These are phyloP conservation scores for Hypsizygus ulmarius DNA, from an alignment of 1,284 basidiomycete species.

Conservation along the genomic window DNA sequence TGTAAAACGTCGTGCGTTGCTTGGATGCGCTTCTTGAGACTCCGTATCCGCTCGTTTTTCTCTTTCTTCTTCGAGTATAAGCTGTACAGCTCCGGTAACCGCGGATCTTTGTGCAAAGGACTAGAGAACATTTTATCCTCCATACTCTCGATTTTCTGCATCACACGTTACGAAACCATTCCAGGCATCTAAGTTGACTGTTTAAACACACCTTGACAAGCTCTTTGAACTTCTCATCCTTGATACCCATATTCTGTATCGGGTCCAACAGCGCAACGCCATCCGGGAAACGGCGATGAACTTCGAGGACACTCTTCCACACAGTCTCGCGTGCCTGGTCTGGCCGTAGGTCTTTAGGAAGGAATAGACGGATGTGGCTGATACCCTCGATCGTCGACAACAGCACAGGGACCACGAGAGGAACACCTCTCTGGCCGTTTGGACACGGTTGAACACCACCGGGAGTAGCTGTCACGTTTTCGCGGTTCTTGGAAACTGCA, in stretches of 20 bases:
- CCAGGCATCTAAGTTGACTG: too few relatives aligned
- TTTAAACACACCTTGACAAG: constrained; percentile 71
- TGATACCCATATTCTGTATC: constrained; percentile 94
- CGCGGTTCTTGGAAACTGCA: constrained; percentile 60
- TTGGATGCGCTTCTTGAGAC: constrained; percentile 82
- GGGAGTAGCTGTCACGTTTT: constrained; percentile 53
- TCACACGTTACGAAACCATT: too few relatives aligned
- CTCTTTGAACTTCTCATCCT: constrained; percentile 89
- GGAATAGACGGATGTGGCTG: constrained; percentile 82
- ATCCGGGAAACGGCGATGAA: constrained; percentile 85
- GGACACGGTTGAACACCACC: constrained; percentile 76
- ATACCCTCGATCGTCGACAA: constrained; percentile 86
- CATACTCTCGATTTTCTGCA: constrained; percentile 85
- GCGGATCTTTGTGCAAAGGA: constrained; percentile 71
- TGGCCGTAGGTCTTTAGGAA: constrained; percentile 88
- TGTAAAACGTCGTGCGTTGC: constrained; percentile 92
- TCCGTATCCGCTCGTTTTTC: constrained; percentile 67
- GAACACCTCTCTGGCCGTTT: constrained; percentile 70
- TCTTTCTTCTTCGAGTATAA: constrained; percentile 79
- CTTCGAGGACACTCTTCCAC: constrained; percentile 90
- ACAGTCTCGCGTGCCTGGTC: constrained; percentile 76
- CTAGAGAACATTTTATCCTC: constrained; percentile 80
- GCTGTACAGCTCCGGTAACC: constrained; percentile 78
- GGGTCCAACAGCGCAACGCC: constrained; percentile 91
- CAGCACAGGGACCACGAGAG: constrained; percentile 87